Percentiles rank a stretch among this genome's conserved stretches.
Evolutionary conservation across 2,329 filamentous ascomycete species (phyloP).

Genomic region (Dactylellina haptotyla): DNA sequence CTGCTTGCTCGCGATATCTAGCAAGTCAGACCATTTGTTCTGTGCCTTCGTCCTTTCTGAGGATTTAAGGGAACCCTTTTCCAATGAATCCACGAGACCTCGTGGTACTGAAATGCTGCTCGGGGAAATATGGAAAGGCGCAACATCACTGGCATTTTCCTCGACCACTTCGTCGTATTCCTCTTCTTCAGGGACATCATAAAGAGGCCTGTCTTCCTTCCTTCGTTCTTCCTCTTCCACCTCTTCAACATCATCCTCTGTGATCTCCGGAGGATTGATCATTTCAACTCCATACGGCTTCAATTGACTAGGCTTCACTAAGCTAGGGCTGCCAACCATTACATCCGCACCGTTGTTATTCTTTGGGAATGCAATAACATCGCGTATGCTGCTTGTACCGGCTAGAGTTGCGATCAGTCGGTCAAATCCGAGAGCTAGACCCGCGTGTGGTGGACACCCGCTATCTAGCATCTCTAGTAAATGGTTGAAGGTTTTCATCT

Average conservation of each 20-base stretch:
- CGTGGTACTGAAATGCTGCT: no score
- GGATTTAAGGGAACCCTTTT: no score
- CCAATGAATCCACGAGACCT: no score
- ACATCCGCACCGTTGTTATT: slow-evolving; percentile 87
- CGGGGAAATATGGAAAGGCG: neutral
- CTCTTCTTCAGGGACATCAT: neutral
- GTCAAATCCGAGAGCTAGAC: slow-evolving; percentile 92
- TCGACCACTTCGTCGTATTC: no score
- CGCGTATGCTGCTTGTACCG: slow-evolving; percentile 78
- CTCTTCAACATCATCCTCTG: slow-evolving; percentile 1
- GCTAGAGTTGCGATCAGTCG: slow-evolving; percentile 82
- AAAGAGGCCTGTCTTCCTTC: neutral
- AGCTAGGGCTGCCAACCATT: slow-evolving; percentile 80
- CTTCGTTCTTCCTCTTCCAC: neutral
- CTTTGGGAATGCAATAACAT: slow-evolving; percentile 98
- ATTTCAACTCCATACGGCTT: slow-evolving; percentile 69
- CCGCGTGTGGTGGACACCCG: slow-evolving; percentile 93
- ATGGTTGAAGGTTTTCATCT: slow-evolving; percentile 84
- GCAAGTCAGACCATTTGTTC: slow-evolving; percentile 3
- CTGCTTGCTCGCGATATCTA: slow-evolving; percentile 2
- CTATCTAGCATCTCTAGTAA: slow-evolving; percentile 81
- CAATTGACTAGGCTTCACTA: slow-evolving; percentile 71
- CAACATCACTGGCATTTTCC: neutral
- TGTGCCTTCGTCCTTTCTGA: neutral
- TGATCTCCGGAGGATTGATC: neutral